phyloP scores from a whole-genome alignment of 75 land plant species.

The Cryptomeria japonica region DNA sequence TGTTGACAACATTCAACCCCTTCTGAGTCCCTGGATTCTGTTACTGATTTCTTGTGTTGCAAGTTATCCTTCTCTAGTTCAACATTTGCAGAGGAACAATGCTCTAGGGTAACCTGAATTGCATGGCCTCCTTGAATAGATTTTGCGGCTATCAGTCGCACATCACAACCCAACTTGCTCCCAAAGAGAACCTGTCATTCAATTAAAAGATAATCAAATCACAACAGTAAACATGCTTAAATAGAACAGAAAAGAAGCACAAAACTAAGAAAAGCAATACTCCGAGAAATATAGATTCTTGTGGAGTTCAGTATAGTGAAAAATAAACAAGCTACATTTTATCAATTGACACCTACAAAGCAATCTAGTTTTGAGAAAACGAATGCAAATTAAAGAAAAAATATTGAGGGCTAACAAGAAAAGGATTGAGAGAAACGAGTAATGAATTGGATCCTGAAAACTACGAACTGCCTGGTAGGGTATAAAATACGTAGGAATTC shows the following conservation, averaged over 20 bases:
- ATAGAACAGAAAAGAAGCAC: background rate
- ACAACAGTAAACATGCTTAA: background rate
- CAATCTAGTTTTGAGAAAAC: background rate
- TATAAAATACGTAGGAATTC: background rate
- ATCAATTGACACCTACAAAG: background rate
- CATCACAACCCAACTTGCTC: slow-evolving; percentile 27
- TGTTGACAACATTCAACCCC: background rate
- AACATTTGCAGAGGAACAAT: slow-evolving; percentile 10
- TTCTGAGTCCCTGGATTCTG: background rate
- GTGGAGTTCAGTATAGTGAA: background rate
- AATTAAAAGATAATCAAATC: background rate
- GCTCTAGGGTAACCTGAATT: slow-evolving; percentile 34
- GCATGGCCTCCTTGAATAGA: slow-evolving; percentile 33
- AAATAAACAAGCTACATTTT: background rate
- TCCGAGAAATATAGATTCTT: background rate
- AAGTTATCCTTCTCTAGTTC: background rate
- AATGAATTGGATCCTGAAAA: background rate
- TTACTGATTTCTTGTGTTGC: background rate
- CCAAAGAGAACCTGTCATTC: slow-evolving; percentile 43
- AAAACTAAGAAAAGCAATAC: background rate
- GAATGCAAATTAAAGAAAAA: background rate
- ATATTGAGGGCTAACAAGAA: background rate
- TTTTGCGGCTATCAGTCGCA: slow-evolving; percentile 36
- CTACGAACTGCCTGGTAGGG: background rate
- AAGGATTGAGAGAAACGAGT: background rate